These are phyloP conservation scores for Tripidium arundinaceum DNA, from an alignment of 202 grass and related monocot genomes.

Conservation along the genomic window DNA sequence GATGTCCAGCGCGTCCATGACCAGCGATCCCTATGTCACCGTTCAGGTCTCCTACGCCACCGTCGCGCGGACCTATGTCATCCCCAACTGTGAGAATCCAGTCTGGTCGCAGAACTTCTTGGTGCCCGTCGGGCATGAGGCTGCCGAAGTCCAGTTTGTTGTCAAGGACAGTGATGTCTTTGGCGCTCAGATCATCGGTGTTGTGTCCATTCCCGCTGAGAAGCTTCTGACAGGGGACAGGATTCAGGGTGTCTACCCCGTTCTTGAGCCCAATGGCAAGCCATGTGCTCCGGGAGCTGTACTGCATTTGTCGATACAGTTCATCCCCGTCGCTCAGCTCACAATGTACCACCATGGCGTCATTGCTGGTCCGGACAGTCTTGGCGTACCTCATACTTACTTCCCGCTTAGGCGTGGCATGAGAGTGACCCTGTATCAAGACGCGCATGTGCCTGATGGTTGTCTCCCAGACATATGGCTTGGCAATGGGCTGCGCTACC, in stretches of 20 bases:
- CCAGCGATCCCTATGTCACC: conserved; percentile 89
- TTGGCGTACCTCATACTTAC: conserved; percentile 76
- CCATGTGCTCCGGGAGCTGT: conserved; percentile 47
- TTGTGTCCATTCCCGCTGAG: conserved; percentile 49
- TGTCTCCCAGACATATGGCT: conserved; percentile 62
- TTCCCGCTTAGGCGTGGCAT: conserved; percentile 59
- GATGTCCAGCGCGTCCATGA: conserved; percentile 48
- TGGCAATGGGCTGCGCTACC: conserved; percentile 49
- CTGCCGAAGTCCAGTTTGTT: conserved; percentile 57
- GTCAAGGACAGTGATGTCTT: conserved; percentile 87
- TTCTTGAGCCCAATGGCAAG: conserved; percentile 63
- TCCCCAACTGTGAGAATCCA: conserved; percentile 62
- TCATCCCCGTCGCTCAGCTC: conserved; percentile 52
- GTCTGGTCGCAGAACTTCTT: conserved; percentile 72
- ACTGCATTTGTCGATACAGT: conserved; percentile 61
- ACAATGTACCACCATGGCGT: conserved; percentile 63
- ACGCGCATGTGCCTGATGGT: conserved; percentile 72
- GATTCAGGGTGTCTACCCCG: conserved; percentile 50
- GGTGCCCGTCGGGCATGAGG: conserved; percentile 69
- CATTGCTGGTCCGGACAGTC: conserved; percentile 35
- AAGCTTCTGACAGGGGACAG: conserved; percentile 42
- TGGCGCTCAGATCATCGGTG: conserved; percentile 66
- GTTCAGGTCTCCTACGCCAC: conserved; percentile 53
- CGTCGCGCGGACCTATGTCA: conserved; percentile 66
- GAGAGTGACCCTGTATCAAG: conserved; percentile 77